Conservation (phyloP, 179 eudicot species). For the Silene coronaria region DNA sequence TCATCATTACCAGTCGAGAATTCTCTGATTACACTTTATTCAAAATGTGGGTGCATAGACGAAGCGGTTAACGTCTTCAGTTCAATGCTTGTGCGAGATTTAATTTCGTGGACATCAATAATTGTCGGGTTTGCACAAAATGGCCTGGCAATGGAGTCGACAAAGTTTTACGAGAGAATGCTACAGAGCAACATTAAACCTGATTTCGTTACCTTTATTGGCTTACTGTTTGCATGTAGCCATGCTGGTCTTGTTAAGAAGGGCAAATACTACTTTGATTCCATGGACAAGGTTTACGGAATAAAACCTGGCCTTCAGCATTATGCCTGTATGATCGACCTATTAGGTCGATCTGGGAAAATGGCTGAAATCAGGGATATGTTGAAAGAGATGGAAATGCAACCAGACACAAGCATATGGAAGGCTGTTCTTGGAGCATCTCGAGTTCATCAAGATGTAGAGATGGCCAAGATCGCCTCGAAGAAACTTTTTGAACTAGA, state of each 20-base stretch:
- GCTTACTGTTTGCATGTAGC: slow-evolving; percentile 77
- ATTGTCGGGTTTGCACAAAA: slow-evolving; percentile 69
- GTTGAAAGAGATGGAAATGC: slow-evolving; percentile 45
- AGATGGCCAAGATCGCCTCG: slow-evolving; percentile 63
- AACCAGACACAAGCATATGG: slow-evolving; percentile 69
- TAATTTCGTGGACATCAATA: slow-evolving; percentile 73
- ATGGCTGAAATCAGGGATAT: slow-evolving; percentile 51
- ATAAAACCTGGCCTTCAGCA: slow-evolving; percentile 60
- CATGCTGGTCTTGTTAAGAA: slow-evolving; percentile 63
- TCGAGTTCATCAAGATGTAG: slow-evolving; percentile 49
- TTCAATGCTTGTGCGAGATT: slow-evolving; percentile 37
- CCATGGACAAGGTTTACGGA: slow-evolving; percentile 51
- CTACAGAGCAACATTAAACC: slow-evolving; percentile 50
- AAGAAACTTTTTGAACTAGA: slow-evolving; percentile 54
- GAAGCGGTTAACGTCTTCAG: slow-evolving; percentile 49
- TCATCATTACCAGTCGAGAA: slow-evolving; percentile 50
- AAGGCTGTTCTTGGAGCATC: slow-evolving; percentile 65
- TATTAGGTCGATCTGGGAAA: slow-evolving; percentile 60
- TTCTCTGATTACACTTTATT: slow-evolving; percentile 65
- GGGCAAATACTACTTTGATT: slow-evolving; percentile 53
- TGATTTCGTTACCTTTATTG: slow-evolving; percentile 68
- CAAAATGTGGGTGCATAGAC: slow-evolving; percentile 69
- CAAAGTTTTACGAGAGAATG: slow-evolving; percentile 53
- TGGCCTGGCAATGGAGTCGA: slow-evolving; percentile 48
- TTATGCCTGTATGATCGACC: slow-evolving; percentile 76